phyloP scores from a whole-genome alignment of 2,329 filamentous ascomycete genomes.

The Fusarium vanettenii region DNA sequence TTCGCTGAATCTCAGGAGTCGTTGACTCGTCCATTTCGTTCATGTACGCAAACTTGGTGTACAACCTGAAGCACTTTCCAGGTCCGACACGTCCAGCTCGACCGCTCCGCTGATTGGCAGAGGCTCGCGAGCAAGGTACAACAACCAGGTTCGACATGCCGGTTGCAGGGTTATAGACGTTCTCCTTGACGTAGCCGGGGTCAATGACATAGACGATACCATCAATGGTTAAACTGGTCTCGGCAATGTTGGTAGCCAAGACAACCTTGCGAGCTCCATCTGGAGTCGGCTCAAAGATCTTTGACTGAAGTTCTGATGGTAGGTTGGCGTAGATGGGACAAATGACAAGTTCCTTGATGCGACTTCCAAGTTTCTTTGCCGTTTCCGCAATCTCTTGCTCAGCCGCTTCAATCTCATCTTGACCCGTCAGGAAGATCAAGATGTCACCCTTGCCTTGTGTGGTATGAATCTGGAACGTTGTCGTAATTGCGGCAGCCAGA shows the following conservation, averaged over 20 bases:
- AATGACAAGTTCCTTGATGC: slow-evolving; percentile 87
- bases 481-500: slow-evolving; percentile 89
- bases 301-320: slow-evolving; percentile 88
- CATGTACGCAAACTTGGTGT: slow-evolving; percentile 93
- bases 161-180: slow-evolving; percentile 89
- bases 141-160: slow-evolving; percentile 94
- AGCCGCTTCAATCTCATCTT: slow-evolving; percentile 94
- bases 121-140: slow-evolving; percentile 90
- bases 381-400: slow-evolving; percentile 88
- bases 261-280: slow-evolving; percentile 89
- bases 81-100: slow-evolving; percentile 92
- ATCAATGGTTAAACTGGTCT: slow-evolving; percentile 95
- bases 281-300: slow-evolving; percentile 95
- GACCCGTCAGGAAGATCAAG: slow-evolving; percentile 92
- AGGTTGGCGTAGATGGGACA: slow-evolving; percentile 96
- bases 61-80: slow-evolving; percentile 92
- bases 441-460: slow-evolving; percentile 89
- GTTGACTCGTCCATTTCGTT: slow-evolving; percentile 95
- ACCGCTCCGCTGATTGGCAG: slow-evolving; percentile 91
- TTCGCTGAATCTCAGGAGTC: slow-evolving; percentile 92
- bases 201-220: slow-evolving; percentile 97
- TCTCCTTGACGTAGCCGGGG: slow-evolving; percentile 94
- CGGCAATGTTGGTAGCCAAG: slow-evolving; percentile 95
- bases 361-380: slow-evolving; percentile 84
- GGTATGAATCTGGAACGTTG: slow-evolving; percentile 94